Evolutionary conservation across 2,329 filamentous ascomycete genomes (phyloP), one percentile per base, ranked within the genome.

Genomic region (Calonectria pseudoturangicola): DNA sequence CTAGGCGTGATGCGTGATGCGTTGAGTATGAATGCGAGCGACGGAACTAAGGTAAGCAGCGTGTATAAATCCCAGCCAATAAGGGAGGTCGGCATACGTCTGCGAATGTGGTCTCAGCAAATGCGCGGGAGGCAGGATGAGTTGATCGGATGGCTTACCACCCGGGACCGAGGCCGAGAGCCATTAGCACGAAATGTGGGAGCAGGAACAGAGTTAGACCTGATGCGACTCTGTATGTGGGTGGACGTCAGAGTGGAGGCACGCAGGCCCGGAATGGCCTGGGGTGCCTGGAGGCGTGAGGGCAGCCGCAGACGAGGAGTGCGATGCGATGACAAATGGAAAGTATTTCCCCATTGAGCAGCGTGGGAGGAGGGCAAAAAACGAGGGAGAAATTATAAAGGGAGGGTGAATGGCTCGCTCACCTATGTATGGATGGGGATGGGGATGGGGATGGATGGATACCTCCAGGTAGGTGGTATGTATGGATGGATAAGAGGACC

Each of bases 51-150:
- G 54, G 54, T 41, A 60, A 60, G 54, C 54, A 60, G 54, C 33
- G 54, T 60, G 54, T 60, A 60, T 60, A 60, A 60, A 60, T 60
- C 54, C 54, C 54, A 36, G 54, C 54, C 54, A 60, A 60, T 60
- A 21, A 60, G 36, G 54, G 36, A 60, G 39, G n/a, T 41, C 54
- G 54, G 54, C 54, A 41, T 60, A 41, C 54, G 54, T 60, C 54
- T 60, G 36, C 54, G 54, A 39, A 60, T 60, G 54, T 36, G 36
- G 54, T 60, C 54, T 60, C 54, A 60, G 54, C 54, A 60, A 39
- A 60, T 60, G 54, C 54, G 54, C 54, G 54, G 54, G 33, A 60
- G 21, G 33, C 54, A 60, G 54, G 33, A 41, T 60, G 33, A 41
- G 54, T 60, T 41, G 33, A 33, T 60, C 54, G 54, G 54, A 60